Base-by-base conservation (phyloP, 441 rosid species). In the Pelargonium cotyledonis region DNA sequence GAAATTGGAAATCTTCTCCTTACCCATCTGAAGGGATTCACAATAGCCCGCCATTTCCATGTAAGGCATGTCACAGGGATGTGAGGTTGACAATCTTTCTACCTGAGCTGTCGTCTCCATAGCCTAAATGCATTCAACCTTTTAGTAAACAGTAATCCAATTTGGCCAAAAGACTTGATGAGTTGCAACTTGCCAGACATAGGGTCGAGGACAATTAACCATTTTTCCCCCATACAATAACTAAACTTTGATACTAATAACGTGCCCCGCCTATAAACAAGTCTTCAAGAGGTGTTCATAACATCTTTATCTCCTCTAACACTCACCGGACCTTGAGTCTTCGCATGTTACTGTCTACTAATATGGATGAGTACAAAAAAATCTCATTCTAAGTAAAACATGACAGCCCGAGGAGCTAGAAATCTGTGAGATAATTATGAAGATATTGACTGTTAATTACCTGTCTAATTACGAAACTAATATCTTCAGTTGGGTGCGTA, bases 21-120 rank as follows among this genome's bases (percentile, higher is more conserved):
- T 92, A 69, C 90, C 98, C 66, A 73, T 71, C n/a, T 83, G 79
- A 78, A 92, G 91, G 44, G 95, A 95, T 72, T 90, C 98, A 31
- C 98, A 89, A 49, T 90, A 87, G 55, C 86, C 87, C 10, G 94
- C 95, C 89, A 92, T 88, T 74, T 92, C 90, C 72, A 78, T 78
- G 74, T 88, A 89, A 47, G 95, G 86, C 85, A 85, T 80, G 79
- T 84, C 85, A 66, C 84, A 81, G 19, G 89, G 85, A 53, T 83
- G 70, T 53, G 94, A 82, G 63, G 82, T 82, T 53, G 96, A 89
- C 68, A 78, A 71, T 80, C 96, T 88, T 70, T 89, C 96, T 55
- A 87, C 83, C 76, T 90, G 88, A 77, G 80, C 68, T 67, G 88
- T 80, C 68, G 92, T 84, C 86, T 89, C 88, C 60, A 90, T 78